Evolutionary conservation across 148 eudicot genomes (phyloP), one percentile per base, ranked within the genome.

Genomic region (Rhododendron vialii): DNA sequence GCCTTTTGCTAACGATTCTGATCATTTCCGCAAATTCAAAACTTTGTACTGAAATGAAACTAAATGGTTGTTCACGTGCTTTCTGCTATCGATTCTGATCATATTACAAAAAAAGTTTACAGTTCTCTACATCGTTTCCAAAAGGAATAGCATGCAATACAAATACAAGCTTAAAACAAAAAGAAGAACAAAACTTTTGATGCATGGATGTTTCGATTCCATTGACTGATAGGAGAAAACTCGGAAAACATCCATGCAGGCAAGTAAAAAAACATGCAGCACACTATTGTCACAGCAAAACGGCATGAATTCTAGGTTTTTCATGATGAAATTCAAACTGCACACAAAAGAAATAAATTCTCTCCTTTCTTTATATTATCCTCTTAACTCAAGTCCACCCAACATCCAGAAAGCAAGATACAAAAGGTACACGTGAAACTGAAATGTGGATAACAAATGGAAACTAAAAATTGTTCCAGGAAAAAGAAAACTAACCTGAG

Each of bases 401-500:
- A 35, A 17, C 78, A 9, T 12, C 73, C 50, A 30, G 35, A 82
- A 6, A 63, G 51, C 36, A 83, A 65, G 57, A 41, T 65, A n/a
- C 84, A 43, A 30, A 83, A 83, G 77, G 85, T 28, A 73, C 78
- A 33, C 30, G 53, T 28, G 48, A 50, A 53, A 51, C 35, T 53
- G 22, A 15, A 53, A 35, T 18, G 5, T 7, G 20, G 12, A 50
- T 35, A 18, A 24, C 9, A 75, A 47, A 20, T 51, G 50, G 71
- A 84, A 84, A 84, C 10, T 67, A n/a, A 83, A 83, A 81, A 36
- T 69, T 71, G 3, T 75, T 74, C 4, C 26, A 55, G 48, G 55
- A 18, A 12, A 47, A 43, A 24, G 6, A 55, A 47, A 45, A 88
- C 92, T 92, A 85, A 96, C 99, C 99, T 84, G 91, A 77, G 96